Conservation (phyloP, 495 filamentous ascomycete species). For the Glonium stellatum region DNA sequence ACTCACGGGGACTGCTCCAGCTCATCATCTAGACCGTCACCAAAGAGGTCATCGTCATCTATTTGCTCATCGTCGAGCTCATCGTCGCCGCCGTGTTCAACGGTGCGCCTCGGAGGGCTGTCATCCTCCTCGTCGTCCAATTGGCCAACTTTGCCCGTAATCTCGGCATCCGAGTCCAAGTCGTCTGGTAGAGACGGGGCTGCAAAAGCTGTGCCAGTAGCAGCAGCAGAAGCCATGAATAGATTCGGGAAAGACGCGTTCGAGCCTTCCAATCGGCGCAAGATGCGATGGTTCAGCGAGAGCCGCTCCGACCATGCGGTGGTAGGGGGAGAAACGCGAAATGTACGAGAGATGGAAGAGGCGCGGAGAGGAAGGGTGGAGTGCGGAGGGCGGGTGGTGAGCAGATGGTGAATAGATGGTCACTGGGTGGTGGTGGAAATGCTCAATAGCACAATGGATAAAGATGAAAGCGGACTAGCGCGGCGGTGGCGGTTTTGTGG, state of each 20-base stretch:
- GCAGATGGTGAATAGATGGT: neutral
- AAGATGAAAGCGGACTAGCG: neutral
- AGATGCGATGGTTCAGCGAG: neutral
- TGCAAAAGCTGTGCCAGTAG: constrained; percentile 24
- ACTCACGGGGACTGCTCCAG: constrained; percentile 36
- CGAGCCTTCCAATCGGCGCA: neutral
- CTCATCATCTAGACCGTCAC: constrained; percentile 40
- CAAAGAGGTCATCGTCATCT: constrained; percentile 36
- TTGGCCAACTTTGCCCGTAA: constrained; percentile 19
- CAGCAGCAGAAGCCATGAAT: constrained; percentile 30
- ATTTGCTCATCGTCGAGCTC: constrained; percentile 30
- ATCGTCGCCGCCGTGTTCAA: constrained; percentile 21
- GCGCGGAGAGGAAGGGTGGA: neutral
- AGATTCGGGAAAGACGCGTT: neutral
- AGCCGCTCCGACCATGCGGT: neutral
- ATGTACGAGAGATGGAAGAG: neutral
- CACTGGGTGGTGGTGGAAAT: neutral
- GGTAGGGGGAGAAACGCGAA: neutral
- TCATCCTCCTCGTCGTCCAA: constrained; percentile 24
- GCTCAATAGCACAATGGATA: neutral
- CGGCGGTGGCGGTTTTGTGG: neutral
- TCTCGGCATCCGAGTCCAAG: constrained; percentile 28
- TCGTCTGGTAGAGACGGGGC: constrained; percentile 22
- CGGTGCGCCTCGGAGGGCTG: constrained; percentile 8
- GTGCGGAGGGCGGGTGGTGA: neutral